Evolutionary conservation across 768 basidiomycete genomes (phyloP), one percentile per base, ranked within the genome.

Genomic region (Tylopilus balloui): DNA sequence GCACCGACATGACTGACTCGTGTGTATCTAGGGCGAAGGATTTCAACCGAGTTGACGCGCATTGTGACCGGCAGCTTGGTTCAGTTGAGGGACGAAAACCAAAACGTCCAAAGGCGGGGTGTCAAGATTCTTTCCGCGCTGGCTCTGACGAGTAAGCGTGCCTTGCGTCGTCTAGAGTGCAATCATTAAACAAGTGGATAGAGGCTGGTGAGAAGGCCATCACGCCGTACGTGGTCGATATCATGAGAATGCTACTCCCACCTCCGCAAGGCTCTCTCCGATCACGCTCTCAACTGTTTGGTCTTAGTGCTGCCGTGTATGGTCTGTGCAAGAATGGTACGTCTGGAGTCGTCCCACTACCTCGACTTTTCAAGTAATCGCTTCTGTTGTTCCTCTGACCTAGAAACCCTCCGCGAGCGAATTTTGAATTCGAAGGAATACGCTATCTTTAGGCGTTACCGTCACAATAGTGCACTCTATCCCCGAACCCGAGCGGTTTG

Each of bases 181-280:
- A n/a, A n/a, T 8, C 6, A 3, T 23, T 39, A 4, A n/a, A 39
- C 38, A 24, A 15, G 14, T 13, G 15, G 23, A 24, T 24, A 39
- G 38, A 23, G 38, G 23, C 11, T 4, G 23, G 38, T n/a, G 38
- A 51, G 35, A 5, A 17, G 12, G 49, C 40, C 5, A 54, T 56
- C 31, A 7, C 24, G 31, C 25, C 12, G 8, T 31, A 13, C 21
- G 7, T 56, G 17, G 12, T 1, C 14, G 17, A 38, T 2, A 51
- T 56, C 13, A 36, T 56, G 9, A 27, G 15, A 1, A 54, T 51
- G 46, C 14, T 54, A 13, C 45, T 39, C 37, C 45, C 32, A 1
- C 24, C 17, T 12, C 12, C 7, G 10, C 11, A 12, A 1, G 2
- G 15, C 17, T 28, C 28, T 7, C 8, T 8, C n/a, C 11, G 3